These are phyloP conservation scores for Paxillus involutus DNA, from an alignment of 768 basidiomycete genomes.

Conservation along the genomic window DNA sequence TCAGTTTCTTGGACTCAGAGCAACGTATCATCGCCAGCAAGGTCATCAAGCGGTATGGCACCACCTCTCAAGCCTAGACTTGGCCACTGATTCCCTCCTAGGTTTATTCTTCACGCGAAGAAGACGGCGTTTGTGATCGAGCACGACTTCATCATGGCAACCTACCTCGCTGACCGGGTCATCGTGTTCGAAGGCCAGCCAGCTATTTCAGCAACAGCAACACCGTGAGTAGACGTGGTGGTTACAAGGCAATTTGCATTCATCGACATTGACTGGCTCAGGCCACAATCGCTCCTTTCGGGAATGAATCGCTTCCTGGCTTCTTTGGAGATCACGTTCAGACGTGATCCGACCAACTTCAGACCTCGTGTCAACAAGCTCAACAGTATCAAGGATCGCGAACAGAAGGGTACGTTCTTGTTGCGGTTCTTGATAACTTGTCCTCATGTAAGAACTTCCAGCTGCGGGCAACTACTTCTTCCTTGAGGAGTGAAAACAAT, in stretches of 20 bases:
- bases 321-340: slow-evolving; percentile 95
- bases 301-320: slow-evolving; percentile 99
- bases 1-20: slow-evolving; percentile 94
- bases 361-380: slow-evolving; percentile 86
- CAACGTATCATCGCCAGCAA: slow-evolving; percentile 98
- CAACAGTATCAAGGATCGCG: slow-evolving; percentile 82
- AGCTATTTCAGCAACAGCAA: slow-evolving; percentile 85
- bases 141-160: slow-evolving; percentile 99
- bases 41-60: slow-evolving; percentile 87
- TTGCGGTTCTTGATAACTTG: neutral
- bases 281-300: slow-evolving; percentile 90
- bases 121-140: slow-evolving; percentile 99
- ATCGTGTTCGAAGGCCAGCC: slow-evolving; percentile 91
- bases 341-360: slow-evolving; percentile 95
- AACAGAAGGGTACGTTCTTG: slow-evolving; percentile 69
- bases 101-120: slow-evolving; percentile 94
- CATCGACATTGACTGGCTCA: slow-evolving; percentile 29
- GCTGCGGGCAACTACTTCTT: slow-evolving; percentile 89
- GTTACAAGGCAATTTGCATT: neutral
- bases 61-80: neutral
- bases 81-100: slow-evolving; percentile 23
- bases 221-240: slow-evolving; percentile 58
- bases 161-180: slow-evolving; percentile 97
- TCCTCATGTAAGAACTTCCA: slow-evolving; percentile 29
- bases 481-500: slow-evolving; percentile 66